phyloP scores from a whole-genome alignment of 2,329 filamentous ascomycete species.

The Nannizziopsis barbatae region DNA sequence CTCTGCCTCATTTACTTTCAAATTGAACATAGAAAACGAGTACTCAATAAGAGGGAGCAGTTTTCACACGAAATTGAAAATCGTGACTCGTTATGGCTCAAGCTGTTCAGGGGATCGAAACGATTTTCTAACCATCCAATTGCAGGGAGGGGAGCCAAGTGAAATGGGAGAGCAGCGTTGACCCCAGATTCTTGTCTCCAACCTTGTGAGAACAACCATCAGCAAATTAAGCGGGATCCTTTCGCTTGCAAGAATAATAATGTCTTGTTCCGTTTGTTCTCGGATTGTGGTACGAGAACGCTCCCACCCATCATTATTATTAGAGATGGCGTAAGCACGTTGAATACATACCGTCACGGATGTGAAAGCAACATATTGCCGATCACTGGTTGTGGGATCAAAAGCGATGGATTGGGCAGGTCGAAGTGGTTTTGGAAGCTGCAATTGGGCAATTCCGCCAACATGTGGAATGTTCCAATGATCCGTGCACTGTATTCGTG shows the following conservation, averaged over 20 bases:
- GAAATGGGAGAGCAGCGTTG: constrained; percentile 7
- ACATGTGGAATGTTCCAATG: constrained; percentile 36
- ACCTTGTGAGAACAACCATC: constrained; percentile 24
- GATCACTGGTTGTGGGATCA: constrained; percentile 73
- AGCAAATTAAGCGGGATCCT: constrained; percentile 35
- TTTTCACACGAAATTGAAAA: no score
- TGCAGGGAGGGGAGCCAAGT: no score
- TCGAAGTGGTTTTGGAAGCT: constrained; percentile 91
- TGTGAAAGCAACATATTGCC: constrained; percentile 58
- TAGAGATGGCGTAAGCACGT: no score
- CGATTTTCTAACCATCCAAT: no score
- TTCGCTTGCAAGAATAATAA: constrained; percentile 26
- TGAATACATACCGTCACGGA: not conserved
- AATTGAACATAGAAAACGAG: no score
- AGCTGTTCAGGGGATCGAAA: no score
- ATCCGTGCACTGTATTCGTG: no score
- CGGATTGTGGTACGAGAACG: constrained; percentile 29
- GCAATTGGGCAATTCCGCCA: constrained; percentile 43
- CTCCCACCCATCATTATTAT: constrained; percentile 31
- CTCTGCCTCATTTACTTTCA: no score
- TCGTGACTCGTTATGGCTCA: no score
- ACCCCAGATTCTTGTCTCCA: constrained; percentile 16
- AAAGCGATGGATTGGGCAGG: constrained; percentile 82
- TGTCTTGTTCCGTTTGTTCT: no score
- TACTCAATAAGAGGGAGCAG: no score